A percentile compares a stretch with the other conserved stretches of the same genome.
Evolutionary conservation across 106 monocot species (phyloP).

Genomic region (Iris macrosiphon): DNA sequence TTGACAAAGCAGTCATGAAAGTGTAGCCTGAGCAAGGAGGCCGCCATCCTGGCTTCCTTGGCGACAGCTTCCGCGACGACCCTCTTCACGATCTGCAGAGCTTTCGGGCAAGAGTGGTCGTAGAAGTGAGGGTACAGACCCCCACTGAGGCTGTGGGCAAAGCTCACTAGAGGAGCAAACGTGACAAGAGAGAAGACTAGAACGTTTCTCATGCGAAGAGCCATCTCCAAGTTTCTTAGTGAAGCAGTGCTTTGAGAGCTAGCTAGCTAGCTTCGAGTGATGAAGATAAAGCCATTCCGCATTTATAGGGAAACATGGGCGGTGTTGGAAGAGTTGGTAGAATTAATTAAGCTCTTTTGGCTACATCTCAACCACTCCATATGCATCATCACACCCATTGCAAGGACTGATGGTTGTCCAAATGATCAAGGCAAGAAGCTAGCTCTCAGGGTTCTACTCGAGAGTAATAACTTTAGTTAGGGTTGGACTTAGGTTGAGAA

Average conservation of each 20-base stretch:
- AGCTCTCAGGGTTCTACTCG: too few relatives aligned
- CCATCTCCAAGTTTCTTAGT: not conserved
- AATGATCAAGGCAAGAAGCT: too few relatives aligned
- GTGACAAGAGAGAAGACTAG: not conserved
- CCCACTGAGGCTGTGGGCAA: not conserved
- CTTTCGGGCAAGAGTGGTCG: conserved; percentile 54
- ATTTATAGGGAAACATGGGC: too few relatives aligned
- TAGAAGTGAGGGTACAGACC: conserved; percentile 50
- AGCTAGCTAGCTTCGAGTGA: too few relatives aligned
- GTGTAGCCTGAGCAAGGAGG: conserved; percentile 63
- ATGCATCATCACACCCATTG: too few relatives aligned
- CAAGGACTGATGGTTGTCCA: too few relatives aligned
- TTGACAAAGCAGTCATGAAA: conserved; percentile 87
- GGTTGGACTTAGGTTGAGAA: too few relatives aligned
- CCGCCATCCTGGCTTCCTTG: conserved; percentile 58
- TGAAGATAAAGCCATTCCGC: too few relatives aligned
- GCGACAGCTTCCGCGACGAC: conserved; percentile 47
- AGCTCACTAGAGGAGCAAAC: conserved; percentile 1
- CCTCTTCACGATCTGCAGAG: conserved; percentile 33
- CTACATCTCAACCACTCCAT: not conserved
- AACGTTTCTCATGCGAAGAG: not conserved
- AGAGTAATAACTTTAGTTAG: too few relatives aligned
- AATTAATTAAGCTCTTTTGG: not conserved
- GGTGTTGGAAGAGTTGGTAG: conserved; percentile 1
- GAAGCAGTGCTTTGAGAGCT: too few relatives aligned